phyloP scores from a whole-genome alignment of 1,284 basidiomycete species.

The Sparassis latifolia region DNA sequence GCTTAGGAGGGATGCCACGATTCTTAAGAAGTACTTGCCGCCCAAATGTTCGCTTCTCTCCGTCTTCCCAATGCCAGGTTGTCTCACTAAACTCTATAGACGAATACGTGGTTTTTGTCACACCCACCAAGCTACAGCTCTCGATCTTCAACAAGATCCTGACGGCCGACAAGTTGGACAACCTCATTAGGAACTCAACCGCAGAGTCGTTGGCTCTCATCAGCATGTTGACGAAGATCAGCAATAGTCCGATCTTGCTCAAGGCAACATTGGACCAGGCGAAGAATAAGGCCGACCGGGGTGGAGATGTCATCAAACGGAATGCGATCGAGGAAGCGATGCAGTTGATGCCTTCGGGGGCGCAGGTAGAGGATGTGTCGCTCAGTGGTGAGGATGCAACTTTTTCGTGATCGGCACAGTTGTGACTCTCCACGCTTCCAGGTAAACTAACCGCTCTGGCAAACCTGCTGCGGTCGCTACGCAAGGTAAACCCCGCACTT shows the following conservation, averaged over 20 bases:
- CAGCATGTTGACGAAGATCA: slow-evolving; percentile 79
- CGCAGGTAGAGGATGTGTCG: slow-evolving; percentile 62
- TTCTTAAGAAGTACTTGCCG: slow-evolving; percentile 82
- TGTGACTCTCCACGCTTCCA: slow-evolving; percentile 21
- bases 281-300: slow-evolving; percentile 31
- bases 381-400: slow-evolving; percentile 58
- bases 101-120: slow-evolving; percentile 91
- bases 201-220: slow-evolving; percentile 84
- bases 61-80: background rate
- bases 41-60: slow-evolving; percentile 64
- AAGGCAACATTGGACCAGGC: slow-evolving; percentile 65
- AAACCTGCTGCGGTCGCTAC: slow-evolving; percentile 63
- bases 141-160: slow-evolving; percentile 77
- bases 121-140: slow-evolving; percentile 77
- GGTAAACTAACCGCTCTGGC: slow-evolving; percentile 82
- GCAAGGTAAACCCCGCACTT: slow-evolving; percentile 36
- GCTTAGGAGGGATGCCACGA: slow-evolving; percentile 77
- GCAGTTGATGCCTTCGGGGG: slow-evolving; percentile 57
- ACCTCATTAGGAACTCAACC: slow-evolving; percentile 59
- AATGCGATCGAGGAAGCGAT: slow-evolving; percentile 59
- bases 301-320: slow-evolving; percentile 34
- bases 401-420: background rate
- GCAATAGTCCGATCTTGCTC: slow-evolving; percentile 87
- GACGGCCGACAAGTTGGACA: slow-evolving; percentile 58
- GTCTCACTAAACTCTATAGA: slow-evolving; percentile 38